These are phyloP conservation scores for Aspergillus bertholletiae DNA, from an alignment of 495 filamentous ascomycete species.

Conservation along the genomic window DNA sequence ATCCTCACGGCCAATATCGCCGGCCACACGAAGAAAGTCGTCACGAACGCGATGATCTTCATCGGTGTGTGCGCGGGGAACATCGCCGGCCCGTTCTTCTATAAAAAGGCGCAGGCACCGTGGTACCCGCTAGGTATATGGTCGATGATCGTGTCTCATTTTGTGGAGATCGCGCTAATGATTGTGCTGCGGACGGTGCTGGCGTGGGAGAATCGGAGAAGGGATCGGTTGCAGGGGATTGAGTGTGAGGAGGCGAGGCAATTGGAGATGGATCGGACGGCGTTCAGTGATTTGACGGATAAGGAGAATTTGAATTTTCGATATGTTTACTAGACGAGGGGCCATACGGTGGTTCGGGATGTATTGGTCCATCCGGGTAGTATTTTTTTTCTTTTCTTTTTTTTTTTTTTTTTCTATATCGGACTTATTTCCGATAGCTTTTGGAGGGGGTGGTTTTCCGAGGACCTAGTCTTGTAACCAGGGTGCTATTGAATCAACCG, in stretches of 20 bases:
- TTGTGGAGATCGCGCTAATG: constrained; percentile 51
- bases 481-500: neutral
- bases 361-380: neutral
- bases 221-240: constrained; percentile 49
- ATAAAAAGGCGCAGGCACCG: constrained; percentile 51
- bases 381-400: neutral
- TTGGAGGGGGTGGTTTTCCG: neutral
- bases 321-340: constrained; percentile 20
- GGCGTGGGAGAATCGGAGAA: constrained; percentile 52
- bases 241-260: constrained; percentile 25
- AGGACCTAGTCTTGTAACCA: neutral
- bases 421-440: neutral
- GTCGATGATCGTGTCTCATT: constrained; percentile 59
- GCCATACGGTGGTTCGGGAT: neutral
- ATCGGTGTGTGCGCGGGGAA: constrained; percentile 50
- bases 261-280: constrained; percentile 44
- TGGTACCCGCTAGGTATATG: constrained; percentile 58
- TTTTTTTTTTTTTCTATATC: neutral
- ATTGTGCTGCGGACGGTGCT: constrained; percentile 44
- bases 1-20: constrained; percentile 56
- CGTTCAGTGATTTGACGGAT: constrained; percentile 60
- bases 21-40: constrained; percentile 61
- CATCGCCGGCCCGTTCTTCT: constrained; percentile 60
- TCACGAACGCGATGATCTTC: constrained; percentile 57
- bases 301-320: constrained; percentile 51